phyloP scores from a whole-genome alignment of 2,329 filamentous ascomycete genomes.

The Colletotrichum plurivorum region DNA sequence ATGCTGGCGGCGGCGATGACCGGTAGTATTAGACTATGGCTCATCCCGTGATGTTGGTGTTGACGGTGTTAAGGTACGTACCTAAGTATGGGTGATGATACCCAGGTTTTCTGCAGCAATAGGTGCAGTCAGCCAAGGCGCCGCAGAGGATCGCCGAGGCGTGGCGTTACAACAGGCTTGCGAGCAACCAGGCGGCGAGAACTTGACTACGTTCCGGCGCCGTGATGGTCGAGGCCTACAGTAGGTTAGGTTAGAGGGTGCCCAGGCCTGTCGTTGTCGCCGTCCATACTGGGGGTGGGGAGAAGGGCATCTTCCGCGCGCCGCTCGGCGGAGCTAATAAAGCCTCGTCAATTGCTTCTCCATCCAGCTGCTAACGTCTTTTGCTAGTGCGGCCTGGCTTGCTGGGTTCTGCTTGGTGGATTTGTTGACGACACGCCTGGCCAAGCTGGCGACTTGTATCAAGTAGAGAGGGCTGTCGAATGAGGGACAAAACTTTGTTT shows the following conservation, averaged over 20 bases:
- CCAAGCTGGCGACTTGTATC: conserved; percentile 30
- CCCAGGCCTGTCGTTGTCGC: neutral
- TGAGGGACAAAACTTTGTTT: conserved; percentile 32
- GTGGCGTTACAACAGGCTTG: conserved; percentile 12
- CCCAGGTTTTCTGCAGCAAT: neutral
- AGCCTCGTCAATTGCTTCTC: conserved; percentile 1
- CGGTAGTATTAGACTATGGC: conserved; percentile 12
- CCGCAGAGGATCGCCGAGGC: neutral
- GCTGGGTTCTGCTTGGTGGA: conserved; percentile 34
- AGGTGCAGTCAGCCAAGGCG: conserved; percentile 12
- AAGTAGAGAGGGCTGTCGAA: conserved; percentile 17
- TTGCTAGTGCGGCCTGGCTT: conserved; percentile 6
- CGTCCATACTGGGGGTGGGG: neutral
- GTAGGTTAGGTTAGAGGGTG: too few species aligned
- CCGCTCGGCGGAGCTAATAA: conserved; percentile 1
- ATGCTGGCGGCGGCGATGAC: conserved; percentile 15
- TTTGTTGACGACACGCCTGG: conserved; percentile 13
- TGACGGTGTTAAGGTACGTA: neutral
- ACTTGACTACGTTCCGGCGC: neutral
- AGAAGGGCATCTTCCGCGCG: neutral
- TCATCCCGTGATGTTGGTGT: neutral
- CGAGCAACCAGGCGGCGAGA: neutral
- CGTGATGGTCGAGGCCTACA: too few species aligned
- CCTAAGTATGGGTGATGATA: too few species aligned
- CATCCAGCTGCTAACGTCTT: neutral